Evolutionary conservation across 1,139 yeast species (phyloP), one percentile per base, ranked within the genome.

Genomic region (Arxiozyma slooffiae): DNA sequence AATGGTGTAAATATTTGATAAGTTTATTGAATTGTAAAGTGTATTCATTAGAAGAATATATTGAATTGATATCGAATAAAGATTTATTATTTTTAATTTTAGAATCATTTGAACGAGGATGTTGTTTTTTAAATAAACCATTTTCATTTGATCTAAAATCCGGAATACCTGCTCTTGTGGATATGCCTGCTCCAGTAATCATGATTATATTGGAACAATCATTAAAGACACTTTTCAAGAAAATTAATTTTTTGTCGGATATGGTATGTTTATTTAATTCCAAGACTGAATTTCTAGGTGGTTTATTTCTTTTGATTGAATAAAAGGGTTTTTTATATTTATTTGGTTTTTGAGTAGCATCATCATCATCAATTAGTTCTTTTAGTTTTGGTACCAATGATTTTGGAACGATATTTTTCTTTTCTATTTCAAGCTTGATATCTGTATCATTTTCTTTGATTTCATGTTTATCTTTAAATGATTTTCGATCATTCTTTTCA

Each of bases 131-230:
- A 66, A 89, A 90, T 50, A 89, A 77, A 39, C 97, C 97, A 53
- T 82, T 86, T 44, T 80, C 72, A 9, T 85, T 71, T 0, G 95
- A 85, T 55, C 96, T 71, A 63, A 88, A 88, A 64, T 88, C 96
- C 2, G 96, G 96, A 42, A 88, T 87, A 2, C 96, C 96, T 0
- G 95, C 88, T 44, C 85, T 85, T 52, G 90, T 92, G 26, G 95
- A 85, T 36, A 86, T 80, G 3, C 96, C 96, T 11, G 96, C 96
- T 4, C 96, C 96, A 0, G 92, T 80, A 38, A 88, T 74, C 38
- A 80, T 74, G 1, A 83, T 73, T 70, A 71, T 75, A 49, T 67
- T 68, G 50, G 67, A 70, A n/a, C 76, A 67, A 58, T 81, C 73
- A 57, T 70, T 73, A 14, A 84, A 54, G 0, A 75, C 73, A 55